These are phyloP conservation scores for Lodderomyces metapsilosis DNA, from an alignment of 1,139 yeast genomes.

Conservation along the genomic window DNA sequence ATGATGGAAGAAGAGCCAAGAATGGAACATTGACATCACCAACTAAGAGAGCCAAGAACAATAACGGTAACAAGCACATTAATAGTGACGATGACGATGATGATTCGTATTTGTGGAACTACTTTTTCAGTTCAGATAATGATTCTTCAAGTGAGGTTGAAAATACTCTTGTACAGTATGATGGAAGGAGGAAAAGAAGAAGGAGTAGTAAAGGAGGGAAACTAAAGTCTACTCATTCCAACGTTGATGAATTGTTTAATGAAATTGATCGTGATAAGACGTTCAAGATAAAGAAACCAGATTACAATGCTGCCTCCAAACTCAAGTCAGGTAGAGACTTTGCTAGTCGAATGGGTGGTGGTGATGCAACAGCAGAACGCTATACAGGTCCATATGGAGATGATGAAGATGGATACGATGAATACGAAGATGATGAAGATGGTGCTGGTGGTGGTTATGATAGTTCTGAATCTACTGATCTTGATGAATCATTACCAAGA, in stretches of 20 bases:
- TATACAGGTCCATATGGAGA: conserved; percentile 1
- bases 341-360: conserved; percentile 3
- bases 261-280: conserved; percentile 23
- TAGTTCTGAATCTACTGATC: conserved; percentile 88
- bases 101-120: conserved; percentile 55
- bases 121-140: conserved; percentile 48
- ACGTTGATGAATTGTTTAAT: conserved; percentile 15
- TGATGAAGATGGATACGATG: background rate
- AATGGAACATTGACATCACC: conserved; percentile 8
- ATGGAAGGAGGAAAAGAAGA: conserved; percentile 19
- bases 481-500: conserved; percentile 67
- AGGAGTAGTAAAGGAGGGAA: background rate
- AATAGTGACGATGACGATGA: conserved; percentile 51
- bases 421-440: conserved; percentile 6
- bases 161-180: conserved; percentile 15
- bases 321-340: background rate
- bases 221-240: background rate
- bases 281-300: conserved; percentile 3
- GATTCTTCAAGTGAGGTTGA: conserved; percentile 29
- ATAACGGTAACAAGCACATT: conserved; percentile 13
- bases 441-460: conserved; percentile 31
- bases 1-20: conserved; percentile 16
- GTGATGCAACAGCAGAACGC: conserved; percentile 3
- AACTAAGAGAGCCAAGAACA: conserved; percentile 13
- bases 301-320: background rate